A percentile compares a stretch with the other conserved stretches of the same genome.
Evolutionary conservation across 805 yeast species (phyloP).

Genomic region (Pichia nakasei): DNA sequence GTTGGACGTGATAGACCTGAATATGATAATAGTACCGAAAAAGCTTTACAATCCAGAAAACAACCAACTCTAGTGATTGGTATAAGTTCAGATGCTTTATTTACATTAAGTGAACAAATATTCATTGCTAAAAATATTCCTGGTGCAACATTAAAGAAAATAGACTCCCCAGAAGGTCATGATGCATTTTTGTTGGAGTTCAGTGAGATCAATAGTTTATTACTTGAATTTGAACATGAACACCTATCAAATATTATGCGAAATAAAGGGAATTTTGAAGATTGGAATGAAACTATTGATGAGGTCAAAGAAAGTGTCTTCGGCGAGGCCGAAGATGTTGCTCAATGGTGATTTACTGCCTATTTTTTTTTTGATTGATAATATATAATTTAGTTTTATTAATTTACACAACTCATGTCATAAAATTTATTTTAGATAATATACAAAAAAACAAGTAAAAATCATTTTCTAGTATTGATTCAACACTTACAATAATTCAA

Average conservation of each 20-base stretch:
- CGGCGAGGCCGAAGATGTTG: conserved; percentile 94
- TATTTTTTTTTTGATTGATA: neutral
- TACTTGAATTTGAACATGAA: conserved; percentile 54
- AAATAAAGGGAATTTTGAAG: conserved; percentile 36
- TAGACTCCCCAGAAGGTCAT: conserved; percentile 93
- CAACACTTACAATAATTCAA: too few species aligned
- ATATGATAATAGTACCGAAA: conserved; percentile 30
- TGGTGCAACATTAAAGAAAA: conserved; percentile 54
- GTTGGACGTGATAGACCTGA: conserved; percentile 65
- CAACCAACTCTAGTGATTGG: conserved; percentile 86
- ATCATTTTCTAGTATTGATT: too few species aligned
- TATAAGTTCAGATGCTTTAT: conserved; percentile 83
- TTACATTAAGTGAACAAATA: conserved; percentile 88
- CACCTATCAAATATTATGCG: conserved; percentile 54
- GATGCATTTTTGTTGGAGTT: conserved; percentile 94
- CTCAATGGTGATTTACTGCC: conserved; percentile 58
- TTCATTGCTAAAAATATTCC: conserved; percentile 70
- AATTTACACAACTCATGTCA: too few species aligned
- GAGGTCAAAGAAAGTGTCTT: conserved; percentile 62
- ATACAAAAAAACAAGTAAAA: too few species aligned
- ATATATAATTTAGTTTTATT: too few species aligned
- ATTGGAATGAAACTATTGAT: conserved; percentile 36
- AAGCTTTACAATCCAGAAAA: conserved; percentile 48
- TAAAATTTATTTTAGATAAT: too few species aligned
- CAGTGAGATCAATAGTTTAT: conserved; percentile 63